phyloP scores from a whole-genome alignment of 2,329 filamentous ascomycete species.

The Ceratocystis smalleyi region DNA sequence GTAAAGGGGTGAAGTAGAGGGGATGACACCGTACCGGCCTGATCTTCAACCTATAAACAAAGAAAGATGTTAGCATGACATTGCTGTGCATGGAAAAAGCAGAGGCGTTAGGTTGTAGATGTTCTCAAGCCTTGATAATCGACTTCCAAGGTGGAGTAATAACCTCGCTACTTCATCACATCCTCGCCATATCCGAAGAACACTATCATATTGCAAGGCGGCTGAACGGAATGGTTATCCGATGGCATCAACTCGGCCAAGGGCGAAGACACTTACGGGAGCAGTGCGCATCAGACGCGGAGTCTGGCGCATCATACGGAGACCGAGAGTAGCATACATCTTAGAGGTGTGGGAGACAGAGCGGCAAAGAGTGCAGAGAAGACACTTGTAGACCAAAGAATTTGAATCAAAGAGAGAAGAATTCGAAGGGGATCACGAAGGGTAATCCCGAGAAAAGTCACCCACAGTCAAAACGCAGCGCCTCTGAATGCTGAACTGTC shows the following conservation, averaged over 20 bases:
- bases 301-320: slow-evolving; percentile 53
- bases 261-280: slow-evolving; percentile 44
- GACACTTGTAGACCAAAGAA: slow-evolving; percentile 14
- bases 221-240: neutral
- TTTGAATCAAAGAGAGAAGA: slow-evolving; percentile 21
- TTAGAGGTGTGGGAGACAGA: slow-evolving; percentile 21
- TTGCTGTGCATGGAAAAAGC: neutral
- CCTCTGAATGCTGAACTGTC: slow-evolving; percentile 3
- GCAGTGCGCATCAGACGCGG: slow-evolving; percentile 52
- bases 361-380: slow-evolving; percentile 5
- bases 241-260: neutral
- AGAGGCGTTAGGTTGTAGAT: neutral
- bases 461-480: neutral
- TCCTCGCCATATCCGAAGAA: neutral
- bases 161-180: slow-evolving; percentile 16
- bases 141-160: neutral
- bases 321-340: slow-evolving; percentile 50
- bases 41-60: slow-evolving; percentile 44
- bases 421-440: slow-evolving; percentile 2
- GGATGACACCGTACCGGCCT: slow-evolving; percentile 41
- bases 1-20: neutral
- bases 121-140: neutral
- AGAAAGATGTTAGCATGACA: slow-evolving; percentile 20
- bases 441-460: slow-evolving; percentile 3
- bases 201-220: neutral